A percentile compares a stretch with the other conserved stretches of the same genome.
Evolutionary conservation across 2,329 filamentous ascomycete species (phyloP).

Genomic region (Zasmidium cellare): DNA sequence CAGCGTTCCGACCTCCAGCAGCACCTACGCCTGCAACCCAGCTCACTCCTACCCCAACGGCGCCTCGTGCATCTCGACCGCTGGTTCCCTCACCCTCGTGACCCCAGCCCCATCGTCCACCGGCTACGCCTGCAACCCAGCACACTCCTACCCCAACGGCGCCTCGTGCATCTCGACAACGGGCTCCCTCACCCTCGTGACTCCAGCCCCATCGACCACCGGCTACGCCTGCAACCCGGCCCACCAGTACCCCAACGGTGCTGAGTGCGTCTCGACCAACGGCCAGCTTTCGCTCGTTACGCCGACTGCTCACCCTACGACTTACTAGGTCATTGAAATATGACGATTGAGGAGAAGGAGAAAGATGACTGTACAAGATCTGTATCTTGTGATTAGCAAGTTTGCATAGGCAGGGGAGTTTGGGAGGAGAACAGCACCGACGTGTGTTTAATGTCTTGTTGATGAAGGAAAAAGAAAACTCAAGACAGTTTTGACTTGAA

Average conservation of each 20-base stretch:
- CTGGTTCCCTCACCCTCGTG: conserved; percentile 22
- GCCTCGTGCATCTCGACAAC: conserved; percentile 16
- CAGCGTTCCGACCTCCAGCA: not conserved
- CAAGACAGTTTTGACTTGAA: too few species aligned
- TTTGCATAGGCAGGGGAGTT: too few species aligned
- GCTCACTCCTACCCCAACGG: conserved; percentile 21
- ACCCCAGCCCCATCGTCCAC: not conserved
- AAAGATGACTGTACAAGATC: too few species aligned
- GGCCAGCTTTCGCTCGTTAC: conserved; percentile 20
- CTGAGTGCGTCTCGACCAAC: conserved; percentile 15
- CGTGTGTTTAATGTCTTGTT: too few species aligned
- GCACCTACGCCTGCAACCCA: conserved; percentile 10
- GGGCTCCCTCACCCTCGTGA: conserved; percentile 20
- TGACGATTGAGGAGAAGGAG: too few species aligned
- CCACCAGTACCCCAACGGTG: conserved; percentile 18
- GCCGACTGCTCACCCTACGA: not conserved
- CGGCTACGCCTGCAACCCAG: conserved; percentile 13
- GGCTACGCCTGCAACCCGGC: conserved; percentile 14
- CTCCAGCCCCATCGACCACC: not conserved
- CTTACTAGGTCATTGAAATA: conserved; percentile 2
- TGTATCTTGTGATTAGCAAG: too few species aligned
- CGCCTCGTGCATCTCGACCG: conserved; percentile 17
- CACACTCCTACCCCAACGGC: conserved; percentile 18
- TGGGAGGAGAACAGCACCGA: too few species aligned
- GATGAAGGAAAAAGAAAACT: too few species aligned